Percentiles rank a stretch among this genome's conserved stretches.
Conservation (phyloP, 805 yeast genomes). For the Yarrowia divulgata region DNA sequence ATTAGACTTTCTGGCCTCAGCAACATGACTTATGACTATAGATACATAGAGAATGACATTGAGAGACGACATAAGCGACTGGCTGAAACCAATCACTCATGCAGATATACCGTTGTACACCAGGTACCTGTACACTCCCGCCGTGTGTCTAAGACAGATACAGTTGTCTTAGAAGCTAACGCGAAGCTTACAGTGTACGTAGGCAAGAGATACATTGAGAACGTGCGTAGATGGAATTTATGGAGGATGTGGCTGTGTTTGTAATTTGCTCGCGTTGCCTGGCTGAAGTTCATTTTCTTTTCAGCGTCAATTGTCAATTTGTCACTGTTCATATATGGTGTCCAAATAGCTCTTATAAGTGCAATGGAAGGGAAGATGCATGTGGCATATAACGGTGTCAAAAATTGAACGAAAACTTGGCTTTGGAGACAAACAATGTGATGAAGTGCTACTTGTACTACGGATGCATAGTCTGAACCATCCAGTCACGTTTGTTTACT, state of each 20-base stretch:
- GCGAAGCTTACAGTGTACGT: slow-evolving; percentile 1
- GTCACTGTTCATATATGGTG: background rate
- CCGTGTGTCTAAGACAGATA: slow-evolving; percentile 6
- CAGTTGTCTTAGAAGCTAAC: background rate
- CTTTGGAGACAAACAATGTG: no score
- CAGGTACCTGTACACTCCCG: background rate
- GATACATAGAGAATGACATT: background rate
- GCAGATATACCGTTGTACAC: no score
- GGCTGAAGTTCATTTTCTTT: no score
- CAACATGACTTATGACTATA: slow-evolving; percentile 3
- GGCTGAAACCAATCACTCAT: no score
- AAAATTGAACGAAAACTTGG: no score
- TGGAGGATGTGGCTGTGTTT: background rate
- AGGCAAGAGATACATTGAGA: background rate
- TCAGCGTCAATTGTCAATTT: background rate
- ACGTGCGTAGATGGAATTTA: background rate
- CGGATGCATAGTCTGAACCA: no score
- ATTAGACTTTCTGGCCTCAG: background rate
- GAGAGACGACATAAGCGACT: no score
- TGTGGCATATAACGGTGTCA: background rate
- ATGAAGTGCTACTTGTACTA: no score
- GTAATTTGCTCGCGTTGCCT: background rate
- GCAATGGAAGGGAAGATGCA: background rate
- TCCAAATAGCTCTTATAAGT: background rate
- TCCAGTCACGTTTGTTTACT: no score